Evolutionary conservation across 2,329 filamentous ascomycete species (phyloP).

Genomic region (Chrysoporthe deuterocubensis): DNA sequence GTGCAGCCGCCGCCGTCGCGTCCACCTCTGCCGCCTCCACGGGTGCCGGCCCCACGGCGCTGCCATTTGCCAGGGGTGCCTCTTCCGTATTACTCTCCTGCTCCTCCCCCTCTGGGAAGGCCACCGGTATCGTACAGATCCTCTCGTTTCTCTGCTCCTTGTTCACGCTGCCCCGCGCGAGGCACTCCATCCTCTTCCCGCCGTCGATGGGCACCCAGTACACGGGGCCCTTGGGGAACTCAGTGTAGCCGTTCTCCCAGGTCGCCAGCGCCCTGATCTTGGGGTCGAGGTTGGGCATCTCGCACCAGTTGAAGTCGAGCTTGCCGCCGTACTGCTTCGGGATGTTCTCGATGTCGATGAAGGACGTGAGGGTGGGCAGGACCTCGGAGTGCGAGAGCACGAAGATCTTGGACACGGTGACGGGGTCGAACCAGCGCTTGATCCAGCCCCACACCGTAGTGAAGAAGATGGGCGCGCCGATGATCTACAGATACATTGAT

Average conservation of each 20-base stretch:
- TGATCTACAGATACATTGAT: constrained; percentile 59
- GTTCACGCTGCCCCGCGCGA: constrained; percentile 54
- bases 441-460: constrained; percentile 93
- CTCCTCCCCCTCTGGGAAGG: constrained; percentile 31
- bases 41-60: constrained; percentile 16
- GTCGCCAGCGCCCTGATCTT: constrained; percentile 51
- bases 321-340: constrained; percentile 89
- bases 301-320: constrained; percentile 80
- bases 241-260: constrained; percentile 57
- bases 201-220: constrained; percentile 58
- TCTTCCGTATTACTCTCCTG: constrained; percentile 19
- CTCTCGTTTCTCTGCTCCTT: constrained; percentile 50
- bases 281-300: constrained; percentile 74
- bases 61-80: constrained; percentile 21
- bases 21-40: constrained; percentile 18
- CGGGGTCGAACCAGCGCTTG: constrained; percentile 94
- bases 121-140: constrained; percentile 54
- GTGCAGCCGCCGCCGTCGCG: constrained; percentile 10
- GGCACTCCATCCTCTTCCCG: constrained; percentile 53
- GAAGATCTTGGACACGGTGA: constrained; percentile 95
- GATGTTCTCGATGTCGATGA: constrained; percentile 82
- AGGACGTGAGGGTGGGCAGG: constrained; percentile 74
- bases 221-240: constrained; percentile 61
- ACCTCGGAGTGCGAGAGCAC: constrained; percentile 78
- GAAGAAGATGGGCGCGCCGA: constrained; percentile 89